Base-by-base conservation (phyloP, 495 filamentous ascomycete genomes). In the Antarctomyces pellizariae region DNA sequence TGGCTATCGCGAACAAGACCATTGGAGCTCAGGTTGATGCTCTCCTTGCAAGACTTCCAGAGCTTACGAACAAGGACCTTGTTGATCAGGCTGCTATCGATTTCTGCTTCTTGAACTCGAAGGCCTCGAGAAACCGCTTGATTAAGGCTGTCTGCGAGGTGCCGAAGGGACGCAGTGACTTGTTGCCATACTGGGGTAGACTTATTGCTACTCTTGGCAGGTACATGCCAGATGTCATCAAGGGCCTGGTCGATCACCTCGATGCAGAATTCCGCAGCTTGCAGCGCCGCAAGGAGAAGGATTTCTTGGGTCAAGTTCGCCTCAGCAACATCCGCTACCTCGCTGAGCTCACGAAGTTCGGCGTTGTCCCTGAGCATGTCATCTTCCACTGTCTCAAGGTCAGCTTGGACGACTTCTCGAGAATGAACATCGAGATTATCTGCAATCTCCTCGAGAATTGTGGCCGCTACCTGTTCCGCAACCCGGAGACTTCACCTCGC, bases 351-450 rank as follows among this genome's bases (percentile, higher is more conserved):
- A 93, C 86, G 26, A 99, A 99, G 40, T 99, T 95, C 43, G 84
- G 86, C 21, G 78, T 95, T 15, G 83, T 99, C 12, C 89, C 86
- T 5, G 84, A 99, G 48, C 86, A 99, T 45, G 83, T 95, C 36
- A 86, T 95, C 31, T 99, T 99, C 50, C 89, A 99, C 39, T 95
- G 84, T 48, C 63, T 99, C 34, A 95, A 90, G 46, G 83, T 99
- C 38, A 86, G 86, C 33, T 54, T 95, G 4, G 89, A 99, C 39
- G 86, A 99, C 34, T 95, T 99, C 37, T 92, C 90, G 5, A 66
- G 83, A 36, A 89, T 91, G 68, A 95, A 95, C 40, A 89, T 99
- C 33, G 89, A 99, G 46, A 92, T 99, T 38, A 90, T 95, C 36
- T 84, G 83, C 38, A 82, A 89, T 38, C 56, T 93, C n/a, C 59